These are phyloP conservation scores for Neurospora sp. DNA, from an alignment of 495 filamentous ascomycete genomes.

Conservation along the genomic window DNA sequence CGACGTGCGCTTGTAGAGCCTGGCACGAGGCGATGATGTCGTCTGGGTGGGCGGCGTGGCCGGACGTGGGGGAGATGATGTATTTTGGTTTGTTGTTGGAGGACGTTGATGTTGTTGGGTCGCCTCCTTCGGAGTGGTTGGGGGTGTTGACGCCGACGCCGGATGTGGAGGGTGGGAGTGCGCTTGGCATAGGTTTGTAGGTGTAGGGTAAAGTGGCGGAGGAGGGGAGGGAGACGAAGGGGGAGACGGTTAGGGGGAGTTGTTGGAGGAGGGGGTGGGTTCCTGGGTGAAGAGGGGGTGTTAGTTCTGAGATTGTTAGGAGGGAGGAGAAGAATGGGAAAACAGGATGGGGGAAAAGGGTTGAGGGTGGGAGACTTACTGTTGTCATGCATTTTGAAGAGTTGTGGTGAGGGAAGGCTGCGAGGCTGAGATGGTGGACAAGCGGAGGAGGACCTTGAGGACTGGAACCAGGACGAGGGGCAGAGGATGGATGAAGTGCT, in stretches of 20 bases:
- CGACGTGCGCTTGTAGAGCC: conserved; percentile 64
- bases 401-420: neutral
- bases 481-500: neutral
- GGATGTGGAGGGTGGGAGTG: conserved; percentile 68
- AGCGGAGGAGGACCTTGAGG: neutral
- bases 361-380: conserved; percentile 19
- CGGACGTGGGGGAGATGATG: conserved; percentile 56
- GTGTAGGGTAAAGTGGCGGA: conserved; percentile 91
- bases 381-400: conserved; percentile 35
- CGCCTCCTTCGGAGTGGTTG: conserved; percentile 22
- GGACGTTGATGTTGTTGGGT: conserved; percentile 15
- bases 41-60: conserved; percentile 69
- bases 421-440: neutral
- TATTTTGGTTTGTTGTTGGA: conserved; percentile 47
- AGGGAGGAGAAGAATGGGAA: neutral
- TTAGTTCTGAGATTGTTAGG: neutral
- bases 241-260: conserved; percentile 85
- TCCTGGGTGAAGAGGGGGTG: conserved; percentile 32
- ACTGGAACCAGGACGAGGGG: neutral
- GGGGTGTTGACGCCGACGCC: conserved; percentile 32
- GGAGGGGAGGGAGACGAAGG: conserved; percentile 84
- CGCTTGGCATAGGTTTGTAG: conserved; percentile 79
- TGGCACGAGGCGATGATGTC: conserved; percentile 73
- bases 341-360: neutral
- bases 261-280: conserved; percentile 85